Evolutionary conservation across 1,284 basidiomycete species (phyloP).

Genomic region (Ceratobasidium sp.): DNA sequence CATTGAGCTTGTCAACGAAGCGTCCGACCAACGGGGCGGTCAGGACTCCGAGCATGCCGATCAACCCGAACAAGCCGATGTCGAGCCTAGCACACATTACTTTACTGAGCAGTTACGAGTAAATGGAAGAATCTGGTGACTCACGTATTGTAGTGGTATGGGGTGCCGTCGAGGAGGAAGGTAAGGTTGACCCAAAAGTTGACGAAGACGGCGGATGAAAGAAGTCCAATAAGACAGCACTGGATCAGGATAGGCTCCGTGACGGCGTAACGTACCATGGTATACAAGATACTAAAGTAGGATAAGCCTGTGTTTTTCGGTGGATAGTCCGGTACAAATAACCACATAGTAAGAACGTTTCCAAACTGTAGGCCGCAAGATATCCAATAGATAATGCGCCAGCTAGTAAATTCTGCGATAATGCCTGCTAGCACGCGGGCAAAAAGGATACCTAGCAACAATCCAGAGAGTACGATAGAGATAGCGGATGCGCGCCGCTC

Average conservation of each 20-base stretch:
- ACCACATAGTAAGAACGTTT: constrained; percentile 61
- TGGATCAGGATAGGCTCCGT: constrained; percentile 75
- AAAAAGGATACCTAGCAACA: constrained; percentile 72
- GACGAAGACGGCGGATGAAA: constrained; percentile 63
- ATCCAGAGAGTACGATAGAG: constrained; percentile 69
- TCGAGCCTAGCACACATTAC: constrained; percentile 55
- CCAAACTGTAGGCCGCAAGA: constrained; percentile 63
- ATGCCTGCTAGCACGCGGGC: constrained; percentile 72
- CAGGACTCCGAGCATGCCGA: constrained; percentile 72
- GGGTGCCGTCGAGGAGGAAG: constrained; percentile 68
- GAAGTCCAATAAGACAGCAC: constrained; percentile 62
- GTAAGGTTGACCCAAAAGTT: constrained; percentile 76
- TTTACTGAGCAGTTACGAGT: not conserved
- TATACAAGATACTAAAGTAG: constrained; percentile 66
- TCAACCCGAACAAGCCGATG: constrained; percentile 73
- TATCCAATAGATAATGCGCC: constrained; percentile 71
- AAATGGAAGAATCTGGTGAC: constrained; percentile 43
- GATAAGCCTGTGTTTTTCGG: constrained; percentile 61
- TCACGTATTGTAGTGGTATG: constrained; percentile 70
- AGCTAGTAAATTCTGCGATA: constrained; percentile 65
- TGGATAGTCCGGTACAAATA: constrained; percentile 72
- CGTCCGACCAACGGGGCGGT: constrained; percentile 66
- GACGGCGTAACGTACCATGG: constrained; percentile 70
- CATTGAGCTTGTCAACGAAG: constrained; percentile 65
- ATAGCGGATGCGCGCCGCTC: constrained; percentile 66